Conservation (phyloP, 495 filamentous ascomycete species). For the Trypethelium eluteriae region DNA sequence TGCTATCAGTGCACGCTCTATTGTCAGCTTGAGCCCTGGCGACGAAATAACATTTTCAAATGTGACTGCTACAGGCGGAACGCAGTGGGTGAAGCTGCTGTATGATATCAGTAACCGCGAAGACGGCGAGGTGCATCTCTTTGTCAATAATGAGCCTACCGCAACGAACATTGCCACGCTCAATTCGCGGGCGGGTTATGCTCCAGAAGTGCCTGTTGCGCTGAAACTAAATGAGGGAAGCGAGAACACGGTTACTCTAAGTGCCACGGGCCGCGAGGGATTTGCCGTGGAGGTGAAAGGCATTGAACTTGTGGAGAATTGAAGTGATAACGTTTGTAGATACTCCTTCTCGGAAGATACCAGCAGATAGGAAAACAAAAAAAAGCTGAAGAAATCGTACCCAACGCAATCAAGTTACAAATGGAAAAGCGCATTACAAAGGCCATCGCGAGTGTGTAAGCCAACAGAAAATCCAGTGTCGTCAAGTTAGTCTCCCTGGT, state of each 20-base stretch:
- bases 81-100: constrained; percentile 40
- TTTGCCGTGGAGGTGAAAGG: constrained; percentile 14
- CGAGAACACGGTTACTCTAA: constrained; percentile 38
- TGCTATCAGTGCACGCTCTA: neutral
- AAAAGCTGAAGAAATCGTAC: neutral
- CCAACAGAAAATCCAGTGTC: neutral
- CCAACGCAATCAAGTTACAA: neutral
- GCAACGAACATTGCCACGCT: constrained; percentile 36
- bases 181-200: constrained; percentile 40
- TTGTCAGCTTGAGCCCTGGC: constrained; percentile 18
- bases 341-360: neutral
- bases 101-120: constrained; percentile 34
- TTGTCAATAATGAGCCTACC: constrained; percentile 35
- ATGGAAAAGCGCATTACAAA: neutral
- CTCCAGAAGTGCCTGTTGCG: constrained; percentile 35
- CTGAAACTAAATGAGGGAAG: constrained; percentile 33
- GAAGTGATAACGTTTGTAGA: neutral
- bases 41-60: constrained; percentile 37
- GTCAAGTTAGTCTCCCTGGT: no score
- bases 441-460: neutral
- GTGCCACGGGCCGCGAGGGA: constrained; percentile 31
- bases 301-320: constrained; percentile 20
- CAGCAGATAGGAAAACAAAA: neutral
- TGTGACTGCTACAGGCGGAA: constrained; percentile 36
- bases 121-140: constrained; percentile 37